Evolutionary conservation across 306 rosid species (phyloP).

Genomic region (Mimosa bimucronata): DNA sequence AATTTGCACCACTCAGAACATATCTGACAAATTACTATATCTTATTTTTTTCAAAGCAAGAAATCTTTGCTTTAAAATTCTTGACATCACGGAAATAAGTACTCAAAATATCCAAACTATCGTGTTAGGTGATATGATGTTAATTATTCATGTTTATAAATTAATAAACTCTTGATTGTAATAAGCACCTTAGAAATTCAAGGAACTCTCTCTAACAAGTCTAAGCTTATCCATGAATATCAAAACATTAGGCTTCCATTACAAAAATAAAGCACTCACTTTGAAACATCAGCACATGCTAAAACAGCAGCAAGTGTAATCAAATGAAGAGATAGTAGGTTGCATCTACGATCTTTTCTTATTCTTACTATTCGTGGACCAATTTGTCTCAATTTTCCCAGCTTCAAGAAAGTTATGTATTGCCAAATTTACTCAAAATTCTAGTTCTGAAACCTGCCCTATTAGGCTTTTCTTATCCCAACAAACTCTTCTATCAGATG

Average conservation of each 20-base stretch:
- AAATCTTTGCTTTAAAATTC: no score
- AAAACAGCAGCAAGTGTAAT: neutral
- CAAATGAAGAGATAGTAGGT: neutral
- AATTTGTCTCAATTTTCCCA: neutral
- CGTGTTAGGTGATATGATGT: neutral
- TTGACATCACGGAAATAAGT: no score
- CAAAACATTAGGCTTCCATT: neutral
- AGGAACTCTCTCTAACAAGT: neutral
- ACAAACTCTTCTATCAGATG: slow-evolving; percentile 65
- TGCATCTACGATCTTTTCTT: neutral
- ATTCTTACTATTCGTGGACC: neutral
- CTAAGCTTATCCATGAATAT: neutral
- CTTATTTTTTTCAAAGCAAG: no score
- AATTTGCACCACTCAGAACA: neutral
- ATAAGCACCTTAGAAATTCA: neutral
- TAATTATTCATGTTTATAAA: neutral
- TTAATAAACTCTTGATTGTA: neutral
- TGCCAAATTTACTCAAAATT: neutral
- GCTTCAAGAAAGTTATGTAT: neutral
- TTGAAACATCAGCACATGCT: neutral
- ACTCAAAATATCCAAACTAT: no score
- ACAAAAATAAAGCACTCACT: neutral
- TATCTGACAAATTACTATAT: neutral
- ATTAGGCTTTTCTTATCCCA: slow-evolving; percentile 46
- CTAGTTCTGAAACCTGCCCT: neutral